Evolutionary conservation across 1,284 basidiomycete genomes (phyloP), one percentile per base, ranked within the genome.

Genomic region (Ganoderma lucidum): DNA sequence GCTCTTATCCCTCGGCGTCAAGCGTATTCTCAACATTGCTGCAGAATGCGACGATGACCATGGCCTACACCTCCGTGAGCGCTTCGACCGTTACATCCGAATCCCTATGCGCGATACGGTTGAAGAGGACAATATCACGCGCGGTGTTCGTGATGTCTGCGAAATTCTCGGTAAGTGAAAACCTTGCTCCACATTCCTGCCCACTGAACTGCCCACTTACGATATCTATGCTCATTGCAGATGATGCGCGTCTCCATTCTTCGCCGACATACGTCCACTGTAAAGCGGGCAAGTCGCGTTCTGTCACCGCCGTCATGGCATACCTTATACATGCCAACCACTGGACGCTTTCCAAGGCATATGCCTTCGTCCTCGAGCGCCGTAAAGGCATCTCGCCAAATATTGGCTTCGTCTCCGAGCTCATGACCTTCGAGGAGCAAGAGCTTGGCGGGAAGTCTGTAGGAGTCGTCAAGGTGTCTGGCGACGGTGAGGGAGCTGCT

Each of bases 271-370:
- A 98, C 76, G 96, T 98, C 15, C 97, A 99, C 80, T 99, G 97
- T 83, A 96, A 96, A 82, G 97, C 95, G 2, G 97, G 97, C 39
- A 98, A 97, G 83, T 96, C 95, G 1, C 92, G 97, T 19, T 96
- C 94, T 0, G 97, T 98, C n/a, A 98, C 96, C 0, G 94, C 96
- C 10, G 96, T 98, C 51, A 95, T 99, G 83, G 97, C 96, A 1
- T 99, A 98, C 80, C 91, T 99, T 63, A 98, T 99, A 73, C 96
- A 98, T 76, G 94, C 96, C 6, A 96, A 98, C 77, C 95, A 96
- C 75, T 98, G 97, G 97, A 93, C 96, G 9, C 87, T 99, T 62
- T 93, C 94, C 39, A 90, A 90, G 63, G 94, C 97, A 0, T 99
- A 98, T 78, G 84, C 91, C 1, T 97, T 96, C 78, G 97, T 99